These are phyloP conservation scores for Pythium aphanidermatum DNA, from an alignment of 352 stramenopile species.

Conservation along the genomic window DNA sequence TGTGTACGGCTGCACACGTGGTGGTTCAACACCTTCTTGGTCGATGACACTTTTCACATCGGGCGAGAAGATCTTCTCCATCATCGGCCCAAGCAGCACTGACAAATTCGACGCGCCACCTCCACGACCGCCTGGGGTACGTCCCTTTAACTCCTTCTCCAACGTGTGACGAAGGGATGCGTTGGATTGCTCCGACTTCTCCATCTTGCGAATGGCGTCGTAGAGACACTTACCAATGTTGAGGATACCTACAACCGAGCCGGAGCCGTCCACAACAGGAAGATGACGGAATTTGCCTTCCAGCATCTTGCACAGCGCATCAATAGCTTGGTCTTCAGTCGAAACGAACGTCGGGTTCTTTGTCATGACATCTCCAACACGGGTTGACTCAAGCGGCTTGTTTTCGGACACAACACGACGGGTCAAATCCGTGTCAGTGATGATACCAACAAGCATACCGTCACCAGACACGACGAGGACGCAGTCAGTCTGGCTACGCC, in stretches of 20 bases:
- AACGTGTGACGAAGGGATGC: slow-evolving; percentile 64
- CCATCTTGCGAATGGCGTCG: slow-evolving; percentile 97
- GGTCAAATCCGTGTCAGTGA: slow-evolving; percentile 91
- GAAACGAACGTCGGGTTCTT: slow-evolving; percentile 79
- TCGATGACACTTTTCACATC: slow-evolving; percentile 84
- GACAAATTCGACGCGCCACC: slow-evolving; percentile 26
- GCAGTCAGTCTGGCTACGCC: slow-evolving; percentile 87
- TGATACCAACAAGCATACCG: slow-evolving; percentile 91
- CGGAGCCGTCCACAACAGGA: slow-evolving; percentile 72
- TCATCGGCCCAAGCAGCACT: slow-evolving; percentile 74
- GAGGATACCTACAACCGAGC: slow-evolving; percentile 92
- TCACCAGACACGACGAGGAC: slow-evolving; percentile 89
- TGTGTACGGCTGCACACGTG: slow-evolving; percentile 80
- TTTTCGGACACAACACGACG: slow-evolving; percentile 80
- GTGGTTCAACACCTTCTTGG: slow-evolving; percentile 66
- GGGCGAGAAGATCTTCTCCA: slow-evolving; percentile 84
- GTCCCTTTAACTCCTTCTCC: slow-evolving; percentile 69
- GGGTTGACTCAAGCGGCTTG: slow-evolving; percentile 55
- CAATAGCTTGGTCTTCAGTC: slow-evolving; percentile 76
- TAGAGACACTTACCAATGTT: slow-evolving; percentile 99
- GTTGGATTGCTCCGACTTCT: slow-evolving; percentile 86
- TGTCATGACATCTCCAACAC: slow-evolving; percentile 80
- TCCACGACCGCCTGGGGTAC: slow-evolving; percentile 26
- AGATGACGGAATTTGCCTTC: slow-evolving; percentile 86
- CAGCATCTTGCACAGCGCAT: slow-evolving; percentile 81